Percentiles rank a stretch among this genome's conserved stretches.
Conservation (phyloP, 2,329 filamentous ascomycete species). For the Talaromyces sp. region DNA sequence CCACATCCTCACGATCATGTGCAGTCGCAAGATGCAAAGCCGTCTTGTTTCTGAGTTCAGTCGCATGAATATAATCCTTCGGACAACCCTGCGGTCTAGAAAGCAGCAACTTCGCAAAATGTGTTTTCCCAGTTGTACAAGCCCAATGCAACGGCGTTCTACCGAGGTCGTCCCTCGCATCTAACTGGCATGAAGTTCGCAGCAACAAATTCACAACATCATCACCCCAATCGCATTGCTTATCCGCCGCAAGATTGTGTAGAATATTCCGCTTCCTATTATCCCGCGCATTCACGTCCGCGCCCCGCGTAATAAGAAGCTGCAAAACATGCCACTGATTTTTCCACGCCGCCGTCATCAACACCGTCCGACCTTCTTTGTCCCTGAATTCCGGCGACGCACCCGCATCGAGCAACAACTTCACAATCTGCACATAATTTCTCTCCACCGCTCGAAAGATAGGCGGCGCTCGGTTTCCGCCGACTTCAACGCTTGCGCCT, state of each 20-base stretch:
- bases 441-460: conserved; percentile 41
- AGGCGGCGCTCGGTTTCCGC: conserved; percentile 33
- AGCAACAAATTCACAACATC: conserved; percentile 46
- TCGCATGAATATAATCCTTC: conserved; percentile 43
- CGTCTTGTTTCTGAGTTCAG: conserved; percentile 45
- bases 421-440: conserved; percentile 45
- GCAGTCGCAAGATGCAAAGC: conserved; percentile 53
- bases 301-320: conserved; percentile 37
- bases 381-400: conserved; percentile 40
- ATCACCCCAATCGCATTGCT: conserved; percentile 49
- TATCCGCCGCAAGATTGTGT: conserved; percentile 48
- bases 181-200: conserved; percentile 40
- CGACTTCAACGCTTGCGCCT: conserved; percentile 40
- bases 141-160: conserved; percentile 60
- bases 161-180: conserved; percentile 48
- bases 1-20: conserved; percentile 41
- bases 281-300: conserved; percentile 38
- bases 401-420: conserved; percentile 42
- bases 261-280: conserved; percentile 34
- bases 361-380: conserved; percentile 45
- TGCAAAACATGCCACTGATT: conserved; percentile 43
- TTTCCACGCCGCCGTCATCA: conserved; percentile 48
- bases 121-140: conserved; percentile 55
- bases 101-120: conserved; percentile 51
- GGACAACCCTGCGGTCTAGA: conserved; percentile 31